These are phyloP conservation scores for Leishmania mexicana DNA, from an alignment of 208 protist species.

Conservation along the genomic window DNA sequence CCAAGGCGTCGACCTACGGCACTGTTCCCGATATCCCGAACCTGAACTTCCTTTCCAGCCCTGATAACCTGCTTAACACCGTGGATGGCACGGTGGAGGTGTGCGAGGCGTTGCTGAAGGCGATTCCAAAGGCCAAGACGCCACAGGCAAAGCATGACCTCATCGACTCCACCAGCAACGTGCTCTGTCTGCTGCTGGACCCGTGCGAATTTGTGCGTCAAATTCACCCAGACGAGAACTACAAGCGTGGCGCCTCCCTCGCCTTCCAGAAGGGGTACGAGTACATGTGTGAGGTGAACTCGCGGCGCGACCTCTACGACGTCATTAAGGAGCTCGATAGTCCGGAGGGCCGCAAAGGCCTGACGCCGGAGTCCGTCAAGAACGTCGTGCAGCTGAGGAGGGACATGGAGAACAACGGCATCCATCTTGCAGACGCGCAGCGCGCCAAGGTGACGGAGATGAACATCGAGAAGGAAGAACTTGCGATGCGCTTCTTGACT, in stretches of 20 bases:
- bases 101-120: constrained; percentile 73
- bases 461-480: constrained; percentile 90
- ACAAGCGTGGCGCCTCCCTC: constrained; percentile 73
- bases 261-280: constrained; percentile 89
- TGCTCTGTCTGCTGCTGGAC: constrained; percentile 91
- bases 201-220: constrained; percentile 93
- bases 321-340: constrained; percentile 79
- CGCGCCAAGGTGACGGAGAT: constrained; percentile 81
- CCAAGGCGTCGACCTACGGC: not conserved
- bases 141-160: constrained; percentile 90
- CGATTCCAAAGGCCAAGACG: constrained; percentile 62
- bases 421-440: constrained; percentile 81
- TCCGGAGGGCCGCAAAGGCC: constrained; percentile 57
- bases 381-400: constrained; percentile 88
- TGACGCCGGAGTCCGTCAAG: constrained; percentile 87
- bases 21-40: constrained; percentile 63
- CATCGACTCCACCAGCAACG: constrained; percentile 92
- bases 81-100: constrained; percentile 79
- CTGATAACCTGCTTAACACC: constrained; percentile 58
- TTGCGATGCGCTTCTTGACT: constrained; percentile 83
- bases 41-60: constrained; percentile 74
- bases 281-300: constrained; percentile 93
- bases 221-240: constrained; percentile 86
- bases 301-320: constrained; percentile 83
- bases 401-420: constrained; percentile 94